Percentiles rank a stretch among this genome's conserved stretches.
phyloP scores from a whole-genome alignment of 164 flowering plant genomes.

The Pachysandra terminalis region DNA sequence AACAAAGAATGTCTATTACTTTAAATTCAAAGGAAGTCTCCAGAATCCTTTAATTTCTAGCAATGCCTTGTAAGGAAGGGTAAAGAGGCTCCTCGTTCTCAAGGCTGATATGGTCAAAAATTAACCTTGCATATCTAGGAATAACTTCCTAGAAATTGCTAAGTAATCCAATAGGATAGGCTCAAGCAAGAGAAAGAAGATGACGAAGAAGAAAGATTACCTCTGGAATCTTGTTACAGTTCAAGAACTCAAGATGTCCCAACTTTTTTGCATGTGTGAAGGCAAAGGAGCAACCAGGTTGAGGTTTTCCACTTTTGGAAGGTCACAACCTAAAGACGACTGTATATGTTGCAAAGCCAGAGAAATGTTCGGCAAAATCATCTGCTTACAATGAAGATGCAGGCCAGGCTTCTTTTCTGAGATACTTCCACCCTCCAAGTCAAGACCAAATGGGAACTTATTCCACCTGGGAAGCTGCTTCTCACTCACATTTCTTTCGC shows the following conservation, averaged over 20 bases:
- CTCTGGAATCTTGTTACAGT: background rate
- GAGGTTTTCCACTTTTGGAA: slow-evolving; percentile 44
- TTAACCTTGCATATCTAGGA: too few species aligned
- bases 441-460: slow-evolving; percentile 42
- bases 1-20: too few species aligned
- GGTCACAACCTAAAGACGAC: slow-evolving; percentile 29
- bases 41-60: too few species aligned
- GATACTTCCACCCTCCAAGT: slow-evolving; percentile 59
- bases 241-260: slow-evolving; percentile 52
- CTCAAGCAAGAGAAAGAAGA: background rate
- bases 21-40: too few species aligned
- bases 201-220: background rate
- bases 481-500: slow-evolving; percentile 13
- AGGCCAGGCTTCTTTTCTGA: slow-evolving; percentile 55
- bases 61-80: too few species aligned
- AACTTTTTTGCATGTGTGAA: slow-evolving; percentile 82
- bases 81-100: too few species aligned
- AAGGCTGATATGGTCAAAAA: background rate
- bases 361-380: slow-evolving; percentile 66
- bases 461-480: slow-evolving; percentile 19
- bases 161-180: too few species aligned
- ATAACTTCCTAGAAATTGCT: too few species aligned
- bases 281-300: slow-evolving; percentile 74
- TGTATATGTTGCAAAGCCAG: slow-evolving; percentile 39
- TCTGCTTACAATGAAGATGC: slow-evolving; percentile 84